Evolutionary conservation across 306 rosid genomes (phyloP).

Genomic region (Ochetophila trinervis): DNA sequence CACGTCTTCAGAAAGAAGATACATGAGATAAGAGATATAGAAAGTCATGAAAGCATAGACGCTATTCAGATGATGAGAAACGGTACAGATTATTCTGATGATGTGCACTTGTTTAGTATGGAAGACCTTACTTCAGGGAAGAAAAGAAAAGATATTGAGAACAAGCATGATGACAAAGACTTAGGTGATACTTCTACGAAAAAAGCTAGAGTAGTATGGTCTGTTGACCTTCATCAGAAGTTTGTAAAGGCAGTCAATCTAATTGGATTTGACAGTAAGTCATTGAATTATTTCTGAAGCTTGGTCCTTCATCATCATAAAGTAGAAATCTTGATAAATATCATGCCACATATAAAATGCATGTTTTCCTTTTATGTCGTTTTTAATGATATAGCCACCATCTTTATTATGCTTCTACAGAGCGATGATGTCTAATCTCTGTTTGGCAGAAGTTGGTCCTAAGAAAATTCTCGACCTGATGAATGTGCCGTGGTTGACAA

Average conservation of each 20-base stretch:
- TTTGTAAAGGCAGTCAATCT: constrained; percentile 94
- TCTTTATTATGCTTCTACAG: constrained; percentile 27
- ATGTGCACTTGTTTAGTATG: constrained; percentile 48
- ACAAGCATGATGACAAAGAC: constrained; percentile 68
- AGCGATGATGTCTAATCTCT: constrained; percentile 45
- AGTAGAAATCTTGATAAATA: not conserved
- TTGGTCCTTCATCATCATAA: constrained; percentile 9
- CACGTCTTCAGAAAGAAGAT: constrained; percentile 89
- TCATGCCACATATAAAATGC: constrained; percentile 3
- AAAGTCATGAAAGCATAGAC: constrained; percentile 65
- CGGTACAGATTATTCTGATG: constrained; percentile 73
- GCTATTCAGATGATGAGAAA: constrained; percentile 53
- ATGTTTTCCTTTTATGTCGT: constrained; percentile 6
- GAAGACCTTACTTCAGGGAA: constrained; percentile 58
- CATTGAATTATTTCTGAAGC: constrained; percentile 8
- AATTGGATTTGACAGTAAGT: constrained; percentile 95
- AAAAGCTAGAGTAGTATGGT: constrained; percentile 97
- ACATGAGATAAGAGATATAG: constrained; percentile 82
- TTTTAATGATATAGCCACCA: constrained; percentile 30
- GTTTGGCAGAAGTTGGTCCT: constrained; percentile 96
- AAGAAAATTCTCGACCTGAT: constrained; percentile 90
- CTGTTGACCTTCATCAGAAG: constrained; percentile 96
- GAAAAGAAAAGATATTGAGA: constrained; percentile 76
- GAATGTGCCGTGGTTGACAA: constrained; percentile 88
- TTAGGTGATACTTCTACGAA: constrained; percentile 59